A percentile compares a stretch with the other conserved stretches of the same genome.
phyloP scores from a whole-genome alignment of 2,329 filamentous ascomycete species.

The Tolypocladium inflatum region DNA sequence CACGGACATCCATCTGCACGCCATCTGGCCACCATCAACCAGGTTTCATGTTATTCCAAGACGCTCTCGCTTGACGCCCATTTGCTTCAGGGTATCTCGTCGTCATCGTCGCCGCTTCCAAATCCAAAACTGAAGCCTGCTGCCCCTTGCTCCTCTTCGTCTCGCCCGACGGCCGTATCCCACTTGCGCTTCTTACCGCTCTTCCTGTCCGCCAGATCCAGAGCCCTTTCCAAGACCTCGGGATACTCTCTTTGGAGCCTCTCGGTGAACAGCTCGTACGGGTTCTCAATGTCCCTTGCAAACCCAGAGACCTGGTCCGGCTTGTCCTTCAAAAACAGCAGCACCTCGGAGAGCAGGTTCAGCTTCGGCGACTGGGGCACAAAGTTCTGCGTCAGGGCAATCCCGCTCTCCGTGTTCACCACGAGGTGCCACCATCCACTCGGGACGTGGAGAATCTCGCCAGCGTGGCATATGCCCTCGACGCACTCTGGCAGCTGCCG shows the following conservation, averaged over 20 bases:
- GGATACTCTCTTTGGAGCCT: constrained; percentile 56
- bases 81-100: constrained; percentile 32
- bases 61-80: not conserved
- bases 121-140: constrained; percentile 47
- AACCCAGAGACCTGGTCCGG: constrained; percentile 85
- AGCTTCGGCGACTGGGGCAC: constrained; percentile 54
- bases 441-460: constrained; percentile 86
- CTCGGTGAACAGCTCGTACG: constrained; percentile 65
- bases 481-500: constrained; percentile 65
- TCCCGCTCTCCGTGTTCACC: constrained; percentile 73
- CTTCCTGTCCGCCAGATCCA: constrained; percentile 55
- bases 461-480: constrained; percentile 75
- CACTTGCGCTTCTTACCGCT: constrained; percentile 71
- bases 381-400: constrained; percentile 94
- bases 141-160: constrained; percentile 22
- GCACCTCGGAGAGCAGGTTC: constrained; percentile 58
- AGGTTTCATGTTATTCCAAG: no score
- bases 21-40: not conserved
- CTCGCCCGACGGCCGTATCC: constrained; percentile 58
- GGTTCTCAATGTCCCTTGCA: constrained; percentile 57
- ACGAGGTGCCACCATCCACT: constrained; percentile 97
- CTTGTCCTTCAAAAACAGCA: constrained; percentile 75
- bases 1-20: no score
- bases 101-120: constrained; percentile 36
- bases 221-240: constrained; percentile 54